These are phyloP conservation scores for Colletotrichum scovillei DNA, from an alignment of 2,329 filamentous ascomycete genomes.

Conservation along the genomic window DNA sequence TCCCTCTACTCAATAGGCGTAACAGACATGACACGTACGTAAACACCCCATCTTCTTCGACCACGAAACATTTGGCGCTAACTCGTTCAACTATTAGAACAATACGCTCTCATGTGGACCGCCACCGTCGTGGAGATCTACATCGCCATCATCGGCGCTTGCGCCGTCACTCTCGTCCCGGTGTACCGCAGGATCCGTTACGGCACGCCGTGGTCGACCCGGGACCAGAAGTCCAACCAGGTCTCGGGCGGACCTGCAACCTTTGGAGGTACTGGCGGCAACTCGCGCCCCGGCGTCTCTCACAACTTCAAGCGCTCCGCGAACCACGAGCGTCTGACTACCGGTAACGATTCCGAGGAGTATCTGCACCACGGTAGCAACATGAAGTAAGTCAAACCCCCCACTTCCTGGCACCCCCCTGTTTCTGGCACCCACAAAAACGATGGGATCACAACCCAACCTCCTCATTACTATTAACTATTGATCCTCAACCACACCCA, in stretches of 20 bases:
- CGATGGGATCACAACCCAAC: no score
- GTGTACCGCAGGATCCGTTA: constrained; percentile 21
- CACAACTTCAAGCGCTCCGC: constrained; percentile 22
- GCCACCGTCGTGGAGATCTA: constrained; percentile 25
- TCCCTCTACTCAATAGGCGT: constrained; percentile 16
- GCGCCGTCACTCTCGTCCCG: constrained; percentile 19
- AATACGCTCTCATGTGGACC: constrained; percentile 27
- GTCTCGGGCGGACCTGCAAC: not conserved
- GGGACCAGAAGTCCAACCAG: constrained; percentile 20
- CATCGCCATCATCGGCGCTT: constrained; percentile 18
- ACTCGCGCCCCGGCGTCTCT: not conserved
- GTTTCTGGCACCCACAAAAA: no score
- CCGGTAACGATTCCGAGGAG: constrained; percentile 18
- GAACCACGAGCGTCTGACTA: constrained; percentile 12
- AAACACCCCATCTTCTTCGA: no score
- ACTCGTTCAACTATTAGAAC: not conserved
- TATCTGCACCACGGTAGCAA: constrained; percentile 2
- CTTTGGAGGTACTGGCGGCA: not conserved
- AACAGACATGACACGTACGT: constrained; percentile 16
- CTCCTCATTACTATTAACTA: no score
- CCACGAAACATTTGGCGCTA: not conserved
- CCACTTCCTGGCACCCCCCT: no score
- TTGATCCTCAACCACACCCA: no score
- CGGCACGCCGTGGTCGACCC: constrained; percentile 17
- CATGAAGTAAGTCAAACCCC: no score